phyloP scores from a whole-genome alignment of 2,329 filamentous ascomycete genomes.

The Elsinoe ampelina region DNA sequence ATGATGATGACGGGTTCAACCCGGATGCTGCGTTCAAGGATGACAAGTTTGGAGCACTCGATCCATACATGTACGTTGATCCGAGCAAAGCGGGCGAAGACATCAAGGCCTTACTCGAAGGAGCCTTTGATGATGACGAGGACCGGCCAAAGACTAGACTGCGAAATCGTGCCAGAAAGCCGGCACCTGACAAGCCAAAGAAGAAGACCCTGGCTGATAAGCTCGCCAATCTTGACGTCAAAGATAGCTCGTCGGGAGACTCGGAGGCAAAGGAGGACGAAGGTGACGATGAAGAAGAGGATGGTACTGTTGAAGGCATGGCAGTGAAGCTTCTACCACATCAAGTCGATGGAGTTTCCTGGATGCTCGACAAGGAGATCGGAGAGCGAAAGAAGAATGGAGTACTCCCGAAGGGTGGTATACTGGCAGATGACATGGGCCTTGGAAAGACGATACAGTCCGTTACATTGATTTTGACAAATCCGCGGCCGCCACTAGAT shows the following conservation, averaged over 20 bases:
- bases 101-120: slow-evolving; percentile 72
- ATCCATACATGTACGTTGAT: slow-evolving; percentile 56
- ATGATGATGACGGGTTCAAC: slow-evolving; percentile 39
- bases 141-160: slow-evolving; percentile 42
- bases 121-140: slow-evolving; percentile 66
- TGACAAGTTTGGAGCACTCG: slow-evolving; percentile 44
- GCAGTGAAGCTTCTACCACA: slow-evolving; percentile 84
- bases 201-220: slow-evolving; percentile 26
- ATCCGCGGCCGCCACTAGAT: slow-evolving; percentile 50
- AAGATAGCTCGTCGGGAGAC: slow-evolving; percentile 44
- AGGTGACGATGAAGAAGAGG: slow-evolving; percentile 43
- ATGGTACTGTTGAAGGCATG: slow-evolving; percentile 66
- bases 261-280: slow-evolving; percentile 37
- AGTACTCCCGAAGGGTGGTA: slow-evolving; percentile 77
- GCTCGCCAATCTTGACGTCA: slow-evolving; percentile 34
- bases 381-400: slow-evolving; percentile 73
- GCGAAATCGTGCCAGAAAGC: slow-evolving; percentile 37
- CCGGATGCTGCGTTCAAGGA: slow-evolving; percentile 38
- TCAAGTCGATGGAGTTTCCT: slow-evolving; percentile 85
- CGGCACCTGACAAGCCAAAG: slow-evolving; percentile 19
- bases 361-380: slow-evolving; percentile 91
- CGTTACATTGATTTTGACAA: slow-evolving; percentile 76
- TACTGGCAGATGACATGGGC: slow-evolving; percentile 95
- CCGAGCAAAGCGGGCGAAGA: slow-evolving; percentile 63
- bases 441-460: slow-evolving; percentile 94